A percentile compares a stretch with the other conserved stretches of the same genome.
Evolutionary conservation across 352 stramenopile species (phyloP).

Genomic region (Pythium oligandrum): DNA sequence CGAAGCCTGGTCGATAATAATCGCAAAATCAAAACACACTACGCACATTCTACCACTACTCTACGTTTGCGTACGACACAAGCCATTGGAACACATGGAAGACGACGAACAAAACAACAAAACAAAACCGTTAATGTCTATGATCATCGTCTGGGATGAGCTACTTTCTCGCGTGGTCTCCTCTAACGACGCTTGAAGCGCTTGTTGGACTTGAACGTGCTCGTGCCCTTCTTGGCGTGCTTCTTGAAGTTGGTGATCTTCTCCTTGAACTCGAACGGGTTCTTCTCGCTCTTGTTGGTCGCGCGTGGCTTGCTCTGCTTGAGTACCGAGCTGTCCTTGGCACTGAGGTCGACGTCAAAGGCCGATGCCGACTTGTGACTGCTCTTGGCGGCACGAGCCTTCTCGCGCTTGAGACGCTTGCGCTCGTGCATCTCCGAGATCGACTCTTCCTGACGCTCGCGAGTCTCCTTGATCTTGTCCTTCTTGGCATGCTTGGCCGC

Average conservation of each 20-base stretch:
- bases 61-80: no score
- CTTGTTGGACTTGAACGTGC: slow-evolving; percentile 89
- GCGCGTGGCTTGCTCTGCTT: slow-evolving; percentile 30
- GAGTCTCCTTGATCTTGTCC: slow-evolving; percentile 41
- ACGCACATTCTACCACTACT: no score
- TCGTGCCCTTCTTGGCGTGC: slow-evolving; percentile 81
- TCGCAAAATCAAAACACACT: no score
- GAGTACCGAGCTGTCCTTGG: slow-evolving; percentile 24
- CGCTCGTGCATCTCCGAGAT: slow-evolving; percentile 76
- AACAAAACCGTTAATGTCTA: no score
- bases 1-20: no score
- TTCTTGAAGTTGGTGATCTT: slow-evolving; percentile 90
- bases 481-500: slow-evolving; percentile 84
- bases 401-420: slow-evolving; percentile 77
- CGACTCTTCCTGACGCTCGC: slow-evolving; percentile 64
- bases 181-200: slow-evolving; percentile 82
- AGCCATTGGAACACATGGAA: no score
- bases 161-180: neutral
- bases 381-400: slow-evolving; percentile 47
- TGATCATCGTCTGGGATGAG: neutral
- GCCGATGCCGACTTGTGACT: slow-evolving; percentile 30
- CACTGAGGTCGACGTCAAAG: slow-evolving; percentile 77
- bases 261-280: slow-evolving; percentile 85
- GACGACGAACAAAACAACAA: no score
- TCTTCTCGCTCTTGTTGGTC: slow-evolving; percentile 30